These are phyloP conservation scores for Staphylotrichum tortipilum DNA, from an alignment of 495 filamentous ascomycete genomes.

Conservation along the genomic window DNA sequence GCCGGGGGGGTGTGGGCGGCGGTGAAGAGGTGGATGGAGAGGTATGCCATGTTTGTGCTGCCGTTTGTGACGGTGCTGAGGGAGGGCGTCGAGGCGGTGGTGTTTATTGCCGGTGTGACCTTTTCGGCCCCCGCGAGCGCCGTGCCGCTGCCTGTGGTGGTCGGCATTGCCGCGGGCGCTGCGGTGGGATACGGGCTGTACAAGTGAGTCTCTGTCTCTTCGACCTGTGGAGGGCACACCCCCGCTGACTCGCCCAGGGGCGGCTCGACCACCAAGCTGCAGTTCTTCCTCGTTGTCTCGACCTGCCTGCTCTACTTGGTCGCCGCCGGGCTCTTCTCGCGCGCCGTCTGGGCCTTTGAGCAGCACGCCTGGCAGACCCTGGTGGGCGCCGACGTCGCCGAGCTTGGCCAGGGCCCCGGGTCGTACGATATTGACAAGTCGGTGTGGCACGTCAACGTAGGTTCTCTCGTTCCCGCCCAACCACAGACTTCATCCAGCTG, in stretches of 20 bases:
- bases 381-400: slow-evolving; percentile 64
- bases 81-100: slow-evolving; percentile 73
- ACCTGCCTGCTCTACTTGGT: slow-evolving; percentile 82
- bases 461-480: slow-evolving; percentile 17
- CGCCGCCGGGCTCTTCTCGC: slow-evolving; percentile 75
- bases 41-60: slow-evolving; percentile 73
- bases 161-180: slow-evolving; percentile 55
- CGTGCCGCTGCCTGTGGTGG: slow-evolving; percentile 65
- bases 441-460: slow-evolving; percentile 86
- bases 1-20: slow-evolving; percentile 28
- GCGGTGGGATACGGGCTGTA: slow-evolving; percentile 66
- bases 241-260: slow-evolving; percentile 25
- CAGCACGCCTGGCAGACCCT: slow-evolving; percentile 54
- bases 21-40: slow-evolving; percentile 55
- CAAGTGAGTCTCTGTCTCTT: slow-evolving; percentile 45
- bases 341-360: slow-evolving; percentile 65
- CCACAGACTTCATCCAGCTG: background rate
- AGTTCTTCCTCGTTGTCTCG: slow-evolving; percentile 70
- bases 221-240: background rate
- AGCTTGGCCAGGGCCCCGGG: slow-evolving; percentile 68
- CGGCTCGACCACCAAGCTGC: slow-evolving; percentile 52
- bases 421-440: slow-evolving; percentile 79
- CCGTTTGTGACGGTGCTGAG: slow-evolving; percentile 78
- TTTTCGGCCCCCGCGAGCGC: slow-evolving; percentile 63
- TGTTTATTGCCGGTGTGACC: slow-evolving; percentile 75